These are phyloP conservation scores for Monosporozyma yasuniensis DNA, from an alignment of 805 yeast genomes.

Conservation along the genomic window DNA sequence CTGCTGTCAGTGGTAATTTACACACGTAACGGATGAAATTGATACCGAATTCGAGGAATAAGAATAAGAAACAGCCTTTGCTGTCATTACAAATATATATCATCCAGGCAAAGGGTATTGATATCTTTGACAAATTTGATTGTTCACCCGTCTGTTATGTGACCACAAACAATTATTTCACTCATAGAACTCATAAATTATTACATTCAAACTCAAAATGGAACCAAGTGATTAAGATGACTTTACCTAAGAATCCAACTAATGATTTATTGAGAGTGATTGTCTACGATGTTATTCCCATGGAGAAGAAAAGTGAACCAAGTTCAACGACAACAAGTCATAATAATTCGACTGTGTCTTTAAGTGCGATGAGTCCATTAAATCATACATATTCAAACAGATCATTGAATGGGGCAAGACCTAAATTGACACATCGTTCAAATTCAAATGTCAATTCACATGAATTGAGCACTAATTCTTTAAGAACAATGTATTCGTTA, in stretches of 20 bases:
- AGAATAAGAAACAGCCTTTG: constrained; percentile 4
- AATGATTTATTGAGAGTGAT: constrained; percentile 24
- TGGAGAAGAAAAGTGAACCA: constrained; percentile 1
- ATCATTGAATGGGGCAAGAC: neutral
- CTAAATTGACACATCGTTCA: neutral
- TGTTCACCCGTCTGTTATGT: constrained; percentile 27
- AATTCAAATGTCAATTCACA: neutral
- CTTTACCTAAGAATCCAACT: constrained; percentile 20
- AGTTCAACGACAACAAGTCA: neutral
- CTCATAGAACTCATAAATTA: constrained; percentile 17
- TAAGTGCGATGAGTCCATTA: neutral
- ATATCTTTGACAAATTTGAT: constrained; percentile 17
- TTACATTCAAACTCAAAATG: constrained; percentile 18
- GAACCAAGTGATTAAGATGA: constrained; percentile 23
- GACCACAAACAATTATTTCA: constrained; percentile 20
- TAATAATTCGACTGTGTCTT: neutral
- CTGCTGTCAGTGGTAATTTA: neutral
- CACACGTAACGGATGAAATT: neutral
- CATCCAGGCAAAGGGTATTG: constrained; percentile 19
- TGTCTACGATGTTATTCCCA: constrained; percentile 22
- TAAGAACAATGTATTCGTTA: neutral
- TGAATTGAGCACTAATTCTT: neutral
- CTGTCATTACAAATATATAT: constrained; percentile 17
- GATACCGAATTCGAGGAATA: neutral
- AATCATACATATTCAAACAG: neutral